Evolutionary conservation across 306 rosid species (phyloP), one percentile per base, ranked within the genome.

Genomic region (Lathyrus sativus): DNA sequence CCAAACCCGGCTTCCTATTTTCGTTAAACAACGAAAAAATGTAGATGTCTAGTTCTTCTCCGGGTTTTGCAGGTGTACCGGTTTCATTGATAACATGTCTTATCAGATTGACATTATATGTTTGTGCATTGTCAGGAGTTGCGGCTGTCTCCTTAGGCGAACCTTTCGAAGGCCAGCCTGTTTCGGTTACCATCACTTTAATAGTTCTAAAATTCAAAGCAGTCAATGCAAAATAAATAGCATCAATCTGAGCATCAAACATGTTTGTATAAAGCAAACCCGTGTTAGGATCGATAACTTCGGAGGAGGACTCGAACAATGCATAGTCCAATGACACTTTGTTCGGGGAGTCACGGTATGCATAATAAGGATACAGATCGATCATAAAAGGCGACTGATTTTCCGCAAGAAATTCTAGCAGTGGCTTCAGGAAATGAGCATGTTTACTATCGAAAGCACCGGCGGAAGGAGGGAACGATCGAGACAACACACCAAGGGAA

Each of bases 161-260:
- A 46, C 99, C 99, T 65, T 91, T 95, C 12, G 99, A 85, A 67
- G 99, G 99, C 99, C 99, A 95, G 51, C 99, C 99, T 11, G 99
- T 95, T 79, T 95, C 99, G 3, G 97, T 85, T 58, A 95, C 95
- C 92, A 88, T 87, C 68, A 95, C 80, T 79, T 84, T 88, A 58
- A 95, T 81, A 51, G 97, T 95, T 75, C 83, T 83, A 79, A 95
- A 95, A 70, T 95, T 95, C 51, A 95, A 79, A 22, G 91, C 96
- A 87, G 78, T 84, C 68, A 90, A 77, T 0, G 99, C 97, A 41
- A 84, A 90, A 70, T 95, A 88, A 75, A 95, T 85, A 46, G 97
- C 99, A 70, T 95, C 99, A 37, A 95, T 79, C 87, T 95, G 99
- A 12, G 99, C 92, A 82, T 95, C 99, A 24, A 95, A 89, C 99